Evolutionary conservation across 768 basidiomycete species (phyloP).

Genomic region (Rhizopogon salebrosus): DNA sequence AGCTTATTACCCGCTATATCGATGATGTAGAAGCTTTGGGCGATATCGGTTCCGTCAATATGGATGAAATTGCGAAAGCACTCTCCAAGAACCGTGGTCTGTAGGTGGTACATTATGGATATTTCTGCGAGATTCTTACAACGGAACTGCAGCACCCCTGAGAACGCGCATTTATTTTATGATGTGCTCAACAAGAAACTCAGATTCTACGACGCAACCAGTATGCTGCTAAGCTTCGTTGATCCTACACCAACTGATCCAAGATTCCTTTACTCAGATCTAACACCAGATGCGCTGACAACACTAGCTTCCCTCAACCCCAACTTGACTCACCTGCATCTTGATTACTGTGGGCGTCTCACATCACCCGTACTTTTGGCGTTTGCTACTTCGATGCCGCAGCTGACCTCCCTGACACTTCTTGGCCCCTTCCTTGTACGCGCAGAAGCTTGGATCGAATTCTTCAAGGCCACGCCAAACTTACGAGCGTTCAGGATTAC

Average conservation of each 20-base stretch:
- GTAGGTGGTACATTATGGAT: slow-evolving; percentile 40
- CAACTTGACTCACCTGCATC: slow-evolving; percentile 69
- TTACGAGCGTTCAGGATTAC: slow-evolving; percentile 75
- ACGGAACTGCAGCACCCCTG: slow-evolving; percentile 48
- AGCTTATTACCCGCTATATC: slow-evolving; percentile 84
- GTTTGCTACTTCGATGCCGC: slow-evolving; percentile 59
- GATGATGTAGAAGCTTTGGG: slow-evolving; percentile 87
- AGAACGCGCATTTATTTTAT: slow-evolving; percentile 85
- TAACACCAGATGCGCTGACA: slow-evolving; percentile 60
- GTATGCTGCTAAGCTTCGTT: slow-evolving; percentile 38
- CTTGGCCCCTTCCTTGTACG: slow-evolving; percentile 87
- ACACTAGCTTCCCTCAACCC: slow-evolving; percentile 80
- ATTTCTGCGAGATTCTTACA: not conserved
- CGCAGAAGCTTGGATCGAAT: slow-evolving; percentile 63
- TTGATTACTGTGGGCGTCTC: slow-evolving; percentile 85
- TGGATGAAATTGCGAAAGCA: slow-evolving; percentile 80
- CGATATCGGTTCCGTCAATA: slow-evolving; percentile 79
- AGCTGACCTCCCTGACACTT: slow-evolving; percentile 70
- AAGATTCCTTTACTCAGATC: slow-evolving; percentile 39
- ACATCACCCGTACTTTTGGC: slow-evolving; percentile 52
- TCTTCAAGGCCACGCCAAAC: slow-evolving; percentile 59
- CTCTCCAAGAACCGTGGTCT: slow-evolving; percentile 76
- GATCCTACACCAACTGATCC: not conserved
- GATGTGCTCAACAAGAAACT: slow-evolving; percentile 61
- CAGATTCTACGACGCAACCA: slow-evolving; percentile 83